phyloP scores from a whole-genome alignment of 2,329 filamentous ascomycete genomes.

The Fusarium sp. region DNA sequence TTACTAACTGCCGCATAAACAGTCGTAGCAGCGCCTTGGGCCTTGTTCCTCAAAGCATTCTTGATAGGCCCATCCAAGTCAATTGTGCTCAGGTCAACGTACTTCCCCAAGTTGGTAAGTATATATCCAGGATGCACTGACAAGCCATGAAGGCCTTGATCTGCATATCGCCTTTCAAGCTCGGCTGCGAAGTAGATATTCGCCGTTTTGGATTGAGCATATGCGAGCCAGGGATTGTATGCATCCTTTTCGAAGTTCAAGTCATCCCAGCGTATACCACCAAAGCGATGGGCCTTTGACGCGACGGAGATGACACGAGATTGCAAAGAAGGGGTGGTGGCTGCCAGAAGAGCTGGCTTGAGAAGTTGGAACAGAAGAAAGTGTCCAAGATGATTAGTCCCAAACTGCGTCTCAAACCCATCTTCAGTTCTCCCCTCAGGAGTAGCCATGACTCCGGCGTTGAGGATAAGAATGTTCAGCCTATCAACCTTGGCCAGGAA shows the following conservation, averaged over 20 bases:
- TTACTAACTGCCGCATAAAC: neutral
- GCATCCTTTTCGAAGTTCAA: constrained; percentile 21
- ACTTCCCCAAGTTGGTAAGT: neutral
- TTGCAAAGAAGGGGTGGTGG: constrained; percentile 50
- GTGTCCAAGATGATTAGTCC: constrained; percentile 41
- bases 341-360: constrained; percentile 53
- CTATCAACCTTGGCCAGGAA: neutral
- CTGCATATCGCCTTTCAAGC: constrained; percentile 22
- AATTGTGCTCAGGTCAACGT: neutral
- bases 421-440: constrained; percentile 10
- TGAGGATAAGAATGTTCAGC: constrained; percentile 8
- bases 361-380: constrained; percentile 50
- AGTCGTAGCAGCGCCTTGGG: constrained; percentile 8
- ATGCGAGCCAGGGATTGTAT: constrained; percentile 25
- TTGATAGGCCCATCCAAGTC: neutral
- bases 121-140: constrained; percentile 26
- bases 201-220: constrained; percentile 32
- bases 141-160: constrained; percentile 11
- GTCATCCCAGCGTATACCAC: constrained; percentile 18
- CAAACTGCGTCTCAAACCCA: constrained; percentile 42
- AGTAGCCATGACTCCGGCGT: constrained; percentile 21
- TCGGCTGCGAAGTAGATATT: constrained; percentile 35
- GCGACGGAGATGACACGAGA: constrained; percentile 60
- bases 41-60: neutral
- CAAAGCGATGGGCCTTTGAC: constrained; percentile 51